Evolutionary conservation across 768 basidiomycete genomes (phyloP).

Genomic region (Boletus tylopilopsis): DNA sequence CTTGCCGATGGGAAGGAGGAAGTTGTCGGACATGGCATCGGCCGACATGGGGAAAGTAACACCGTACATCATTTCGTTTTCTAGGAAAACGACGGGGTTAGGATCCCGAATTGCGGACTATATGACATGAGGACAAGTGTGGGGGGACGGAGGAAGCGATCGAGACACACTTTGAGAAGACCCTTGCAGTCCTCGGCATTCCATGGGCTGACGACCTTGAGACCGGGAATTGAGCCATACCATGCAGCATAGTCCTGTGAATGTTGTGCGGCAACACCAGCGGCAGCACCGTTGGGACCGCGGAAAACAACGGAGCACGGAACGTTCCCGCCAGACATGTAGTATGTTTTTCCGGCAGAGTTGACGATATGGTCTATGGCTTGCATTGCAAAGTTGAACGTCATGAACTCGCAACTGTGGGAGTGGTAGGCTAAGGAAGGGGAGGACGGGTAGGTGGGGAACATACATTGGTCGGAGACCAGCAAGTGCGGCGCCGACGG

Average conservation of each 20-base stretch:
- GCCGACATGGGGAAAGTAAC: slow-evolving; percentile 93
- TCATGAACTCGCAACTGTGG: slow-evolving; percentile 97
- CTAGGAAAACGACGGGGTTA: slow-evolving; percentile 97
- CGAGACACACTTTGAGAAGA: slow-evolving; percentile 74
- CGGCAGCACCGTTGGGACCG: slow-evolving; percentile 97
- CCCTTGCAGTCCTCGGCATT: slow-evolving; percentile 99
- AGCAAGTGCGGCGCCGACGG: slow-evolving; percentile 90
- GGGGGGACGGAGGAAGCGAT: neutral
- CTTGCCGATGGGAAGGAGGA: slow-evolving; percentile 95
- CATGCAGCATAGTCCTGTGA: slow-evolving; percentile 97
- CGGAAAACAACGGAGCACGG: slow-evolving; percentile 99
- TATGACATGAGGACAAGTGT: neutral
- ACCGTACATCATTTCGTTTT: slow-evolving; percentile 99
- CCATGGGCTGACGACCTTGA: slow-evolving; percentile 98
- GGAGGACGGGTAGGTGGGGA: neutral
- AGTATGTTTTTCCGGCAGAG: slow-evolving; percentile 99
- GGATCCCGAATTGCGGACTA: slow-evolving; percentile 97
- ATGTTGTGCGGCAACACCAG: slow-evolving; percentile 96
- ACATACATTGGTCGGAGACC: slow-evolving; percentile 90
- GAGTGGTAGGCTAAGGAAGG: slow-evolving; percentile 8
- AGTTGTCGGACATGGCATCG: slow-evolving; percentile 94
- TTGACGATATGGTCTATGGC: slow-evolving; percentile 99
- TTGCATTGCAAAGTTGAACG: slow-evolving; percentile 99
- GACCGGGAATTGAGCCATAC: slow-evolving; percentile 90
- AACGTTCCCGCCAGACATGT: slow-evolving; percentile 99